Conservation (phyloP, 1,284 basidiomycete species). For the Retiboletus flavoniger region DNA sequence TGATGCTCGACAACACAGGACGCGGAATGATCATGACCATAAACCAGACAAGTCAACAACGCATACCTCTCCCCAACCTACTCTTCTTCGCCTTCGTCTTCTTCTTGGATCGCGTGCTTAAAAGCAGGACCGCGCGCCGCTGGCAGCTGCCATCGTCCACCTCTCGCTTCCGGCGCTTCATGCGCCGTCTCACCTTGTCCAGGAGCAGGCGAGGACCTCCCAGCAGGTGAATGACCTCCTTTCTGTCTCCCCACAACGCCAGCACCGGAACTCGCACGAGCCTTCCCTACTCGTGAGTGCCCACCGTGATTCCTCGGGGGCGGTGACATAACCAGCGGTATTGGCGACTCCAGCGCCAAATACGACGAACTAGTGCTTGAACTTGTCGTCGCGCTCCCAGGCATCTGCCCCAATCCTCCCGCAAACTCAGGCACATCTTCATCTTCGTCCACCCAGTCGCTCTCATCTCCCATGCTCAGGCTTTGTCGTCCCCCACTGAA, state of each 20-base stretch:
- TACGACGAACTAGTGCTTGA: constrained; percentile 26
- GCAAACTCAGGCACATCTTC: constrained; percentile 74
- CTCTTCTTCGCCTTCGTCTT: constrained; percentile 74
- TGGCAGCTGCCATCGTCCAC: constrained; percentile 65
- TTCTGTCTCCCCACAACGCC: constrained; percentile 35
- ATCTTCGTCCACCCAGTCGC: constrained; percentile 83
- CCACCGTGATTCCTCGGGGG: constrained; percentile 38
- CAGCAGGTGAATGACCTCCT: constrained; percentile 57
- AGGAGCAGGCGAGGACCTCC: constrained; percentile 58
- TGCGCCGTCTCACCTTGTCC: constrained; percentile 42
- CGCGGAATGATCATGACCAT: constrained; percentile 4
- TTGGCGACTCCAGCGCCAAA: constrained; percentile 30
- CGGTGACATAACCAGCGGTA: constrained; percentile 40
- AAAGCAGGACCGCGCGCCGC: constrained; percentile 61
- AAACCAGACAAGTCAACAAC: constrained; percentile 4
- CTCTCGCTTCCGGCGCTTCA: constrained; percentile 46
- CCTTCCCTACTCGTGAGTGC: constrained; percentile 29
- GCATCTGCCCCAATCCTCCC: constrained; percentile 74
- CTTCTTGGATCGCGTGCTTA: constrained; percentile 67
- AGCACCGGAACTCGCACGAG: constrained; percentile 19
- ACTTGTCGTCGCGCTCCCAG: constrained; percentile 37
- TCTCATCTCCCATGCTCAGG: constrained; percentile 65
- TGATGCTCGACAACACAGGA: constrained; percentile 12
- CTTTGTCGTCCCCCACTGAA: constrained; percentile 62
- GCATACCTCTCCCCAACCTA: constrained; percentile 26